Evolutionary conservation across 2,329 filamentous ascomycete genomes (phyloP), one percentile per base, ranked within the genome.

Genomic region (Epicoccum sorghinum): DNA sequence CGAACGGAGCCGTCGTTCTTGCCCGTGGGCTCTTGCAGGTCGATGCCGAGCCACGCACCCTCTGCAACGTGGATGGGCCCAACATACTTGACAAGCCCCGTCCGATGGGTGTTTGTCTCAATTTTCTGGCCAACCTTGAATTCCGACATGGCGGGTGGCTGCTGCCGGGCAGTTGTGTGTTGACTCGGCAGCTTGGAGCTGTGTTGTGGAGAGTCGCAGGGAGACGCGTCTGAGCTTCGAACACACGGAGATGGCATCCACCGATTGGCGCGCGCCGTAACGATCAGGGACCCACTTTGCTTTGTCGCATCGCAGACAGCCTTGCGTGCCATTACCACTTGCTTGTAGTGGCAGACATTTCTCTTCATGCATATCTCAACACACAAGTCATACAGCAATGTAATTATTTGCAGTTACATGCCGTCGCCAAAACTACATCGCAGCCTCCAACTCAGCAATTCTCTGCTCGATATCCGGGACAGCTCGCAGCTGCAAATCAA

Each of bases 1-100:
- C 93, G 86, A 41, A 98, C 91, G 50, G 89, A 89, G 61, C 93
- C 93, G 81, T 98, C 91, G 67, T 98, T 98, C 80, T 98, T 98
- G 29, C 95, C 93, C 18, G 83, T 85, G 47, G 87, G 81, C 41
- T 91, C 89, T 47, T 91, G 86, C 52, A 98, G 84, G 79, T 96
- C 93, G 55, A 98, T 85, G 60, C 93, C 93, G 55, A 97, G 82
- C 91, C 93, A 98, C 58, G 90, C 86, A 59, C 93, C 93, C 5
- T 83, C 79, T 53, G 91, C 59, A 96, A 98, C 96, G 65, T 84
- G 80, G 33, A 93, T 91, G 50, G 83, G 79, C 67, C 95, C 95
- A 57, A 91, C 58, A 76, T 90, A 99, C 66, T 90, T 90, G 61
- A 99, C 84, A 56, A 84, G 84, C 64, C 85, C 95, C 65, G 84